These are phyloP conservation scores for Rhodotorula sp. DNA, from an alignment of 1,284 basidiomycete species.

Conservation along the genomic window DNA sequence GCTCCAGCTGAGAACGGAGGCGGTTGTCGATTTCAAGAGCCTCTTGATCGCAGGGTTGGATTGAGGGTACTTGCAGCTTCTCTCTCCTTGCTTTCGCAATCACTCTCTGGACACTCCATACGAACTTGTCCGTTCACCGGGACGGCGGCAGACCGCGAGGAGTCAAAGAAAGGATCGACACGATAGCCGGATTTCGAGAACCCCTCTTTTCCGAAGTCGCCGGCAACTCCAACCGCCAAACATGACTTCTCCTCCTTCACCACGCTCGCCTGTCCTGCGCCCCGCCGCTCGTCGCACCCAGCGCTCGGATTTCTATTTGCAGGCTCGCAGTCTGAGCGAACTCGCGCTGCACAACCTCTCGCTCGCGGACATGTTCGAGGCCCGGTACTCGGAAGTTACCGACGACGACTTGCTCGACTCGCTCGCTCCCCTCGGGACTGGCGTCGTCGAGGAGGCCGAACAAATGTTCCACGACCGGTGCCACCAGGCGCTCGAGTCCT, in stretches of 20 bases:
- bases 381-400: background rate
- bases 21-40: too few species aligned
- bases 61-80: too few species aligned
- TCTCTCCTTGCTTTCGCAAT: too few species aligned
- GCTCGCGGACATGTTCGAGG: constrained; percentile 5
- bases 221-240: background rate
- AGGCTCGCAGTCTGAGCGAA: constrained; percentile 3
- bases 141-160: too few species aligned
- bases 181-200: too few species aligned
- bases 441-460: constrained; percentile 24
- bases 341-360: constrained; percentile 8
- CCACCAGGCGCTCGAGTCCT: constrained; percentile 4
- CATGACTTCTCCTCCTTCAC: background rate
- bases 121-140: too few species aligned
- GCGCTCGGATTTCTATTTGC: constrained; percentile 7
- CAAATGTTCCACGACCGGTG: constrained; percentile 7
- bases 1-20: too few species aligned
- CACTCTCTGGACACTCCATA: too few species aligned
- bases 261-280: background rate
- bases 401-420: constrained; percentile 26
- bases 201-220: too few species aligned
- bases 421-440: constrained; percentile 10
- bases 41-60: too few species aligned
- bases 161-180: too few species aligned
- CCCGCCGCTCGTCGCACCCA: background rate